Evolutionary conservation across 2,329 filamentous ascomycete genomes (phyloP).

Genomic region (Penicillium aurantiogriseum): DNA sequence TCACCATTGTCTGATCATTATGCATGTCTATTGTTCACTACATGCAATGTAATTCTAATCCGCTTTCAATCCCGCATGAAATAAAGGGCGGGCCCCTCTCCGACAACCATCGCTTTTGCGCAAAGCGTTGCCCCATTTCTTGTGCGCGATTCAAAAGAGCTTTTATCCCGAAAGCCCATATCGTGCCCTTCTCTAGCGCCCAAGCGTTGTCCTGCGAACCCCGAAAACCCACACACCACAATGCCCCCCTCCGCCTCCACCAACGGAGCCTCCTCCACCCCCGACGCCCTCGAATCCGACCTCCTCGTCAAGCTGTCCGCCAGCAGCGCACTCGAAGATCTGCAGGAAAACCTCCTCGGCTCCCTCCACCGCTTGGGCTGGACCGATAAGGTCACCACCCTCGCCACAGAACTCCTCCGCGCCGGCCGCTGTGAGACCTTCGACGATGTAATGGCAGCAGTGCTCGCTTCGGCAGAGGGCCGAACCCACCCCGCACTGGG

Average conservation of each 20-base stretch:
- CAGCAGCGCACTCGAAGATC: constrained; percentile 53
- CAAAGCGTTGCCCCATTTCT: constrained; percentile 1
- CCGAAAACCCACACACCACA: constrained; percentile 1
- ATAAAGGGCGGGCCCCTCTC: constrained; percentile 11
- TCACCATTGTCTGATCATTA: constrained; percentile 1
- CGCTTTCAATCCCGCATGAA: constrained; percentile 6
- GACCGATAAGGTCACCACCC: constrained; percentile 55
- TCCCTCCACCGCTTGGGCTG: constrained; percentile 59
- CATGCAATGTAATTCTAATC: constrained; percentile 14
- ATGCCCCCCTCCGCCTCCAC: constrained; percentile 25
- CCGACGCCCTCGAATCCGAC: constrained; percentile 42
- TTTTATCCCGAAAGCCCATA: neutral
- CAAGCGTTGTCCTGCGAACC: neutral
- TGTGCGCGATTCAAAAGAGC: constrained; percentile 2
- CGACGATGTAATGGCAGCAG: constrained; percentile 55
- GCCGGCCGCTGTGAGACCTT: constrained; percentile 57
- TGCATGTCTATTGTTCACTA: neutral
- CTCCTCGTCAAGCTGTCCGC: constrained; percentile 48
- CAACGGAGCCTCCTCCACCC: constrained; percentile 27
- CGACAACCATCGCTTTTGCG: constrained; percentile 4
- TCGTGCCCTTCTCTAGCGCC: neutral
- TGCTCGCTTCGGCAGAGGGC: constrained; percentile 49
- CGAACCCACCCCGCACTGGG: constrained; percentile 31
- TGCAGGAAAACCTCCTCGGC: constrained; percentile 55
- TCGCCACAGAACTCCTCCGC: constrained; percentile 57